Percentiles rank a stretch among this genome's conserved stretches.
phyloP scores from a whole-genome alignment of 352 stramenopile species.

The Phytophthora constricta region DNA sequence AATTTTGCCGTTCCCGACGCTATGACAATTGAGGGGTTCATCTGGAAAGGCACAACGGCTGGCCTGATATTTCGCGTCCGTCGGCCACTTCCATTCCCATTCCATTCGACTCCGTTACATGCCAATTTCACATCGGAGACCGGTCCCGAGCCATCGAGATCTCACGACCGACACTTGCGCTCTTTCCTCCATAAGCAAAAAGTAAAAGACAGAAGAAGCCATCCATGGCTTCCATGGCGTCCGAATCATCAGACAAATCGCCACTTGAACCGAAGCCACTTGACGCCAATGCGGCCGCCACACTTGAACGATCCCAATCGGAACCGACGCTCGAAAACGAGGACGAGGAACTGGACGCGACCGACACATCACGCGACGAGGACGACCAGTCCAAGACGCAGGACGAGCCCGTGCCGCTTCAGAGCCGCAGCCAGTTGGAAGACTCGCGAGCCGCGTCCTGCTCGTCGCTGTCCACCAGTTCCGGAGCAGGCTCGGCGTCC shows the following conservation, averaged over 20 bases:
- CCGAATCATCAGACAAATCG: too few relatives aligned
- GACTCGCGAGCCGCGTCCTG: slow-evolving; percentile 30
- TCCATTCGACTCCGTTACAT: too few relatives aligned
- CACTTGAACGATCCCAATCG: neutral
- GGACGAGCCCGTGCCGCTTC: neutral
- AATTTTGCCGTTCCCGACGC: too few relatives aligned
- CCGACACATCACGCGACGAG: slow-evolving; percentile 30
- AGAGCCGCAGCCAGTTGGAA: slow-evolving; percentile 8
- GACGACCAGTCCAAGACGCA: neutral
- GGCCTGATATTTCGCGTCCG: too few relatives aligned
- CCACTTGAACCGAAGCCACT: neutral
- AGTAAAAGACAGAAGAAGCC: too few relatives aligned
- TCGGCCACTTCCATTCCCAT: too few relatives aligned
- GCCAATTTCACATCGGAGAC: too few relatives aligned
- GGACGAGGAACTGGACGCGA: slow-evolving; percentile 31
- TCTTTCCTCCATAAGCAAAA: too few relatives aligned
- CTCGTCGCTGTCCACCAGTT: slow-evolving; percentile 29
- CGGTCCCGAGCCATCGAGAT: too few relatives aligned
- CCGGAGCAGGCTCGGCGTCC: slow-evolving; percentile 3
- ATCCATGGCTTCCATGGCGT: neutral
- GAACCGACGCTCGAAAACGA: slow-evolving; percentile 7
- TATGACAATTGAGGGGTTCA: too few relatives aligned
- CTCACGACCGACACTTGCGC: too few relatives aligned
- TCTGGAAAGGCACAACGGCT: too few relatives aligned
- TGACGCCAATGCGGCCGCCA: neutral